Evolutionary conservation across 768 basidiomycete genomes (phyloP), one percentile per base, ranked within the genome.

Genomic region (Sistotremastrum niveocremeum): DNA sequence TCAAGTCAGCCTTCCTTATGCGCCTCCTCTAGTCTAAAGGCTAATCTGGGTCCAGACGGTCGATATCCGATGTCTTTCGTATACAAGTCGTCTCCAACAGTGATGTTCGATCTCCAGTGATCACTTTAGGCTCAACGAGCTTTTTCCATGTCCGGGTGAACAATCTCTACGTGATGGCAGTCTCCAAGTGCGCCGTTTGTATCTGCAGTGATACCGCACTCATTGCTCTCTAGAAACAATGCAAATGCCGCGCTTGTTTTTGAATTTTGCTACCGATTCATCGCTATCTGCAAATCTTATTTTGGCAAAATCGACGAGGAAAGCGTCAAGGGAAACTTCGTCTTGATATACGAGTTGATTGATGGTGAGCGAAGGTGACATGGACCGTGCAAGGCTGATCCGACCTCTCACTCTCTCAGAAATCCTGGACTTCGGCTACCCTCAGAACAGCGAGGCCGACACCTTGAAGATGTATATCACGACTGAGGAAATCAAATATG

Each of bases 231-330:
- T 50, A 95, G 91, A 62, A 89, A 79, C 55, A 99, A 99, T 57
- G 93, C 89, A 35, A 97, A 97, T 54, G 95, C 94, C 3, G 95
- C 95, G 0, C 77, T 99, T 35, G 85, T 98, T 9, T 99, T 98
- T 66, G 95, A 99, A 62, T 98, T 89, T 63, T 81, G 88, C 62
- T 99, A 98, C 67, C 81, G 89, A 34, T 94, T 99, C 65, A 89
- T 93, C 61, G 77, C 81, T 51, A 95, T 98, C 54, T 84, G 83
- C 51, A 85, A 88, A 61, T 81, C 88, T 5, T 99, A 99, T 69
- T 99, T 98, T 66, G 90, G 93, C 39, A 98, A 97, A 65, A 77
- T 99, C 28, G 95, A 99, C 58, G 95, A 99, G 61, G 94, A 97
- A 62, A 77, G 86, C 20, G 82, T 99, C 53, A 99, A 98, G 79